Conservation (phyloP, 345 rosid species). For the Excoecaria agallocha region DNA sequence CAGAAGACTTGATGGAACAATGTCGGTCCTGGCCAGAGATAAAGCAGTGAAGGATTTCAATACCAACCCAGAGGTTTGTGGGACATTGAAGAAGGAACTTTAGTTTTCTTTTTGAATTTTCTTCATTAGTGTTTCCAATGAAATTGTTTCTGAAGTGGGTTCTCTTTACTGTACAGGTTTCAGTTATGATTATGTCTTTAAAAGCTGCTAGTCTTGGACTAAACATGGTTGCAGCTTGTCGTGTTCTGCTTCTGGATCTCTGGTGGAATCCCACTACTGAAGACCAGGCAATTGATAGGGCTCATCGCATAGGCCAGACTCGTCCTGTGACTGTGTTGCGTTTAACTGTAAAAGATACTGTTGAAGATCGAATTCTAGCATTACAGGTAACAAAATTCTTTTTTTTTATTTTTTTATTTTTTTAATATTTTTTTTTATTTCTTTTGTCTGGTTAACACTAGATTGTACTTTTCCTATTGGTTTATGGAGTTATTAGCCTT, state of each 20-base stretch:
- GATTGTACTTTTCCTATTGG: neutral
- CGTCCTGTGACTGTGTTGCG: slow-evolving; percentile 82
- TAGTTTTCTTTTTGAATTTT: no score
- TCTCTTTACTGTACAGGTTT: slow-evolving; percentile 42
- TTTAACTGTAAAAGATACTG: slow-evolving; percentile 84
- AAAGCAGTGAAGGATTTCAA: slow-evolving; percentile 97
- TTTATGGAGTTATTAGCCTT: neutral
- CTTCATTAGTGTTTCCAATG: neutral
- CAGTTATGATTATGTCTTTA: slow-evolving; percentile 94
- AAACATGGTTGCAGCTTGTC: slow-evolving; percentile 97
- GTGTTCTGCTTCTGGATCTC: slow-evolving; percentile 77
- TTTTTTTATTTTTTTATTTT: neutral
- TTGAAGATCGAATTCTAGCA: slow-evolving; percentile 87
- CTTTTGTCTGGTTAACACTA: neutral
- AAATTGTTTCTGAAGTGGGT: neutral
- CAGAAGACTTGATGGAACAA: slow-evolving; percentile 97
- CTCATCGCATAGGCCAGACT: slow-evolving; percentile 97
- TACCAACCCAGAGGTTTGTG: slow-evolving; percentile 77
- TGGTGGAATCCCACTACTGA: slow-evolving; percentile 99
- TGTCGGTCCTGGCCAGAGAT: slow-evolving; percentile 91
- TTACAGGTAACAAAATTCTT: slow-evolving; percentile 54
- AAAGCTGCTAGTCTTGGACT: slow-evolving; percentile 99
- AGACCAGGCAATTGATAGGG: slow-evolving; percentile 97
- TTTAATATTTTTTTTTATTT: no score
- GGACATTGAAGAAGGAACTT: neutral